Percentiles rank a stretch among this genome's conserved stretches.
phyloP scores from a whole-genome alignment of 495 filamentous ascomycete species.

The Neurospora africana region DNA sequence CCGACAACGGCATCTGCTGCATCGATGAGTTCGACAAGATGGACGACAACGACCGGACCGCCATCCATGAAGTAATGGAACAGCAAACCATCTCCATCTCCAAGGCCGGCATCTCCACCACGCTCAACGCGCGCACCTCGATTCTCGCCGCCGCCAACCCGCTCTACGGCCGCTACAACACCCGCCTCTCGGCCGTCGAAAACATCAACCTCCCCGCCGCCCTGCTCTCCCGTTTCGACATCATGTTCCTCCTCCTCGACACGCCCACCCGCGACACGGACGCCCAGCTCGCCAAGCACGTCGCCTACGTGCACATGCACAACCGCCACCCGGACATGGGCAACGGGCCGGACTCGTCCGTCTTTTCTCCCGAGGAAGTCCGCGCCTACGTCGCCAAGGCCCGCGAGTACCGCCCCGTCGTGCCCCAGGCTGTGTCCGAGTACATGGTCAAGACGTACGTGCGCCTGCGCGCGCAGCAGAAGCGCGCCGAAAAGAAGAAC shows the following conservation, averaged over 20 bases:
- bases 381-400: conserved; percentile 92
- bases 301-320: conserved; percentile 96
- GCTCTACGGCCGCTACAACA: conserved; percentile 95
- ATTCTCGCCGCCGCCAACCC: conserved; percentile 98
- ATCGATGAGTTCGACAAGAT: conserved; percentile 99
- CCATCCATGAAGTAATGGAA: conserved; percentile 99
- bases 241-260: conserved; percentile 93
- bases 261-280: conserved; percentile 79
- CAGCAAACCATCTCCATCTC: conserved; percentile 98
- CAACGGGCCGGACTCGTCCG: conserved; percentile 37
- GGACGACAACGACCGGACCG: conserved; percentile 92
- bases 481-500: conserved; percentile 75
- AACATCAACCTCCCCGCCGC: conserved; percentile 98
- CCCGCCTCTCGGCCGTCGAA: conserved; percentile 88
- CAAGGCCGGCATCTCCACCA: conserved; percentile 94
- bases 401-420: conserved; percentile 72
- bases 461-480: conserved; percentile 75
- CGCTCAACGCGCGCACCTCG: conserved; percentile 89
- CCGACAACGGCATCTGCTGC: conserved; percentile 97
- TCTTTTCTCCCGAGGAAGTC: conserved; percentile 85
- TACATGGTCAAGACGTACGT: conserved; percentile 97
- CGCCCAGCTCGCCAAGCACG: conserved; percentile 89
- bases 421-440: conserved; percentile 74
- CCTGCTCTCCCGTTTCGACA: conserved; percentile 89
- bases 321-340: conserved; percentile 76